Evolutionary conservation across 371 early-diverging fungal genomes (phyloP).

Genomic region (Apophysomyces elegans): DNA sequence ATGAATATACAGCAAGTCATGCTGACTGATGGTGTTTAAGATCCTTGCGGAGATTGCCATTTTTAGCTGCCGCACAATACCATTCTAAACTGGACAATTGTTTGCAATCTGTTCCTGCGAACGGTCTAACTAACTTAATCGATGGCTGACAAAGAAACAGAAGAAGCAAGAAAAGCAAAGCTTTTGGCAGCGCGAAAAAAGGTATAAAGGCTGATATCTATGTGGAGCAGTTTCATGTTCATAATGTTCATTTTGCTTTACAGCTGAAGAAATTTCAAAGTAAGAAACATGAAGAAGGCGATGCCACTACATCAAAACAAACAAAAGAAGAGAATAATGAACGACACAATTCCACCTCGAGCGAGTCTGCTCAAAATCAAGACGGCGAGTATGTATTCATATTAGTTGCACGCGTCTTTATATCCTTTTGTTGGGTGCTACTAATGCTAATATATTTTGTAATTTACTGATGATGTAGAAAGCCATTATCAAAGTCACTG

Average conservation of each 20-base stretch:
- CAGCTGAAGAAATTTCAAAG: slow-evolving; percentile 42
- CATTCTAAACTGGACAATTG: background rate
- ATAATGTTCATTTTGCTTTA: background rate
- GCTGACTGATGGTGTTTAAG: no score
- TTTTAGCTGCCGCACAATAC: no score
- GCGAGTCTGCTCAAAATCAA: background rate
- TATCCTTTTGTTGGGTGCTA: no score
- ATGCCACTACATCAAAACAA: slow-evolving; percentile 1
- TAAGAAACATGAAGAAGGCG: slow-evolving; percentile 23
- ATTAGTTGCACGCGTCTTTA: background rate
- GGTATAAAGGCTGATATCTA: slow-evolving; percentile 13
- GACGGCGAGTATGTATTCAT: background rate
- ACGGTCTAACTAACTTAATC: background rate
- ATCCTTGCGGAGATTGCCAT: no score
- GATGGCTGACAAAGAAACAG: slow-evolving; percentile 36
- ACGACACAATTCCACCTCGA: background rate
- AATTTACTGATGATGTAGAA: no score
- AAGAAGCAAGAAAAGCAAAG: slow-evolving; percentile 41
- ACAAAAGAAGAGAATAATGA: background rate
- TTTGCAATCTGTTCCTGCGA: background rate
- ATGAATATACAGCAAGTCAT: no score
- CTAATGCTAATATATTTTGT: no score
- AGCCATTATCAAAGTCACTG: no score
- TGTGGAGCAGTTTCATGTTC: no score
- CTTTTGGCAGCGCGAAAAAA: slow-evolving; percentile 41